A percentile compares a stretch with the other conserved stretches of the same genome.
Evolutionary conservation across 1,284 basidiomycete species (phyloP).

Genomic region (Coniophora puteana): DNA sequence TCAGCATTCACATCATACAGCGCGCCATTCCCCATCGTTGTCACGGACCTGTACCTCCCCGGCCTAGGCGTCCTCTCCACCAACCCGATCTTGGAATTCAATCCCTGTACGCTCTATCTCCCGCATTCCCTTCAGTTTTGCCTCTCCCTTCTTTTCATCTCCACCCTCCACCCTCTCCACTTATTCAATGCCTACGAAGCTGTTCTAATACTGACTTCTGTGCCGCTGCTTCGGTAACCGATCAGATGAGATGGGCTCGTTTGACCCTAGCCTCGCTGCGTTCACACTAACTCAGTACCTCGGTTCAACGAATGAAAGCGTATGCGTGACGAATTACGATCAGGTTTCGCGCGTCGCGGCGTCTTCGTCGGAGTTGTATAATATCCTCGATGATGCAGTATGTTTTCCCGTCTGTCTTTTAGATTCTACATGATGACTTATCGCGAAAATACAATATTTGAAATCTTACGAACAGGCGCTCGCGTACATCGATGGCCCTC

Average conservation of each 20-base stretch:
- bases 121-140: neutral
- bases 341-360: conserved; percentile 38
- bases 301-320: conserved; percentile 37
- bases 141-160: no score
- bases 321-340: conserved; percentile 48
- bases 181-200: no score
- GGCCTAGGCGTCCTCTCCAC: conserved; percentile 18
- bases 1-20: conserved; percentile 21
- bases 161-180: no score
- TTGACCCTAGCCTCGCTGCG: conserved; percentile 40
- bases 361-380: conserved; percentile 41
- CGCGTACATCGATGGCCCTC: conserved; percentile 16
- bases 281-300: conserved; percentile 39
- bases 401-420: no score
- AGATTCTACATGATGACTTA: no score
- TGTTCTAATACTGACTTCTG: no score
- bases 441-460: no score
- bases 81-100: conserved; percentile 38
- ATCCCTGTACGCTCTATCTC: conserved; percentile 27
- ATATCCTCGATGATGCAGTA: no score
- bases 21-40: conserved; percentile 30
- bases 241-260: conserved; percentile 43
- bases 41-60: conserved; percentile 19
- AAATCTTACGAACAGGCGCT: conserved; percentile 13
- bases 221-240: no score